phyloP scores from a whole-genome alignment of 208 protist species.

The Leishmania turanica region DNA sequence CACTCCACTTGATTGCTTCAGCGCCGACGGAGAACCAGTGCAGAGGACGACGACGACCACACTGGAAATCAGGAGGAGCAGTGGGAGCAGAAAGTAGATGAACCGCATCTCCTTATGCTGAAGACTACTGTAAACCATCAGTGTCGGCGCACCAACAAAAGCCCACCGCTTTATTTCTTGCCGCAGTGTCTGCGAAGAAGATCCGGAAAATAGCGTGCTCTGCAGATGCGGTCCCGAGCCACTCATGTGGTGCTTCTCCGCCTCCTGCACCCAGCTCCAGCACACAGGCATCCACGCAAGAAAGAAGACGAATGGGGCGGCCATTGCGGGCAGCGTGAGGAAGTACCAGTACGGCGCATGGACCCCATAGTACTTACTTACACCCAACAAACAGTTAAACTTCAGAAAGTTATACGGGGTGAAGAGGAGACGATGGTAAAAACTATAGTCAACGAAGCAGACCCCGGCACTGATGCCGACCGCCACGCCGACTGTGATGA shows the following conservation, averaged over 20 bases:
- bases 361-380: constrained; percentile 89
- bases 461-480: constrained; percentile 20
- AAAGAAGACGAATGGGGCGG: constrained; percentile 50
- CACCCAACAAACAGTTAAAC: constrained; percentile 88
- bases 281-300: constrained; percentile 36
- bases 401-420: constrained; percentile 76
- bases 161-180: constrained; percentile 22
- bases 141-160: constrained; percentile 1
- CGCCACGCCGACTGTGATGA: constrained; percentile 31
- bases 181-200: constrained; percentile 7
- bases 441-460: constrained; percentile 55
- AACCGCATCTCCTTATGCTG: constrained; percentile 96
- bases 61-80: constrained; percentile 49
- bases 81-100: constrained; percentile 59
- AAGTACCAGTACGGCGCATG: constrained; percentile 91
- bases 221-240: background rate
- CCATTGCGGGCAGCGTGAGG: constrained; percentile 58
- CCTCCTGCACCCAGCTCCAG: constrained; percentile 3
- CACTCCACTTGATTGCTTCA: background rate
- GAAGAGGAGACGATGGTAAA: constrained; percentile 56
- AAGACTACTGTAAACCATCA: constrained; percentile 80
- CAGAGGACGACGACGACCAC: constrained; percentile 40
- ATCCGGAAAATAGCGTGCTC: background rate
- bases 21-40: constrained; percentile 1
- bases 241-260: background rate